Conservation (phyloP, 2,329 filamentous ascomycete genomes). For the Talaromyces sp. region DNA sequence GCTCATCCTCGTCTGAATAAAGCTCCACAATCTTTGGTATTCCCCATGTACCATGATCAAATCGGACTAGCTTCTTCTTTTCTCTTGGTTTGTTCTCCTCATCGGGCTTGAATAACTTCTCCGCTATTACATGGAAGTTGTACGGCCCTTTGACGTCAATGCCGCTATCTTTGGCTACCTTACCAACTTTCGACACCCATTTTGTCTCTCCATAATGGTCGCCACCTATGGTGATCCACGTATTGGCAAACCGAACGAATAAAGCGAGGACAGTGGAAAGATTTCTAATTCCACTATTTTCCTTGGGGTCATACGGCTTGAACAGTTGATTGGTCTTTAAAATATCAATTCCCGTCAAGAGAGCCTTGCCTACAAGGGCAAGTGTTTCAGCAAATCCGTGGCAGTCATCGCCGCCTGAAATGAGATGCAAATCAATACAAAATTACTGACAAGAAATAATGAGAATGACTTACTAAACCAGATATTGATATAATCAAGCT, state of each 20-base stretch:
- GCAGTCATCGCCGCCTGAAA: constrained; percentile 11
- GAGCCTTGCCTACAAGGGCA: constrained; percentile 13
- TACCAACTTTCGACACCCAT: constrained; percentile 10
- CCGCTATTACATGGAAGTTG: background rate
- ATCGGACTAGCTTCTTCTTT: constrained; percentile 1
- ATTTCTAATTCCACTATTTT: background rate
- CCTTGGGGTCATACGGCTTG: constrained; percentile 1
- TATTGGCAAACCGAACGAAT: constrained; percentile 4
- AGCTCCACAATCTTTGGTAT: background rate
- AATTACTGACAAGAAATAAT: background rate
- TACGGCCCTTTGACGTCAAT: constrained; percentile 13
- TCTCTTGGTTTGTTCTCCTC: background rate
- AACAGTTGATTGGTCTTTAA: constrained; percentile 8
- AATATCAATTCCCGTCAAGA: constrained; percentile 6
- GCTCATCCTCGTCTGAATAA: constrained; percentile 6
- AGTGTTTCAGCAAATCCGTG: constrained; percentile 9
- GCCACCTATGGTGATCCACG: constrained; percentile 2
- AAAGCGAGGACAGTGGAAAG: constrained; percentile 10
- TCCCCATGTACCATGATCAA: constrained; percentile 3
- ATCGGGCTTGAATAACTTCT: background rate
- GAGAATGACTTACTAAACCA: constrained; percentile 13
- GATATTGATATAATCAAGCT: constrained; percentile 4
- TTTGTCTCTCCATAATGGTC: constrained; percentile 14
- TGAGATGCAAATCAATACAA: background rate
- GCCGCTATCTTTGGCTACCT: background rate